Base-by-base conservation (phyloP, 257 asterid genomes). In the Misopates orontium region DNA sequence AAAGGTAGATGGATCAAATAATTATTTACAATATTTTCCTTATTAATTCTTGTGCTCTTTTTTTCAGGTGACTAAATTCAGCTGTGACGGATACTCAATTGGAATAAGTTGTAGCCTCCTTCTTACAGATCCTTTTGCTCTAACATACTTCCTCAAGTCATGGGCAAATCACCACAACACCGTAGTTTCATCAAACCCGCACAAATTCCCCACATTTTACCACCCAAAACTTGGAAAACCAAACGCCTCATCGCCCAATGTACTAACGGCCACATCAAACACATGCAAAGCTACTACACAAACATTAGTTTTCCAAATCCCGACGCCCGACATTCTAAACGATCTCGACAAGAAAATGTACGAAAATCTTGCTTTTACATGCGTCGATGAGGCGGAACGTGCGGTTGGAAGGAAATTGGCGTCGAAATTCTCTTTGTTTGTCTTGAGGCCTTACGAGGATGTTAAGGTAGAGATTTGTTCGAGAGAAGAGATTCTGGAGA, bases 91-190 rank as follows among this genome's bases (percentile, higher is more conserved):
- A 67, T 89, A 86, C 47, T 83, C 92, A 32, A 69, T 89, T 49
- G 96, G 95, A 42, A 84, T 86, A n/a, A 86, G 88, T 40, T 81
- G 84, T 77, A 86, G 92, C 78, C 80, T 81, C 22, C 79, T 86
- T 16, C 76, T 83, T 4, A 74, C 58, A 22, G 92, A 89, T 64
- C 95, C 95, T 5, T 84, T 83, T 70, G 13, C n/a, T 44, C 70
- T 82, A 50, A 62, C 80, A 64, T 60, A 4, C 69, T 86, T 84
- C 78, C 56, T 86, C 66, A 83, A 76, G 67, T 76, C 18, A 61
- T 86, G 95, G 96, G 62, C 81, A 13, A 60, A 74, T 0, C 32
- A 66, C 48, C 95, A 89, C 66, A 44, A 45, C 19, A 65, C 21
- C 23, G 32, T 89, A 10, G 5, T 74, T 22, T 70, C 83, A 61